phyloP scores from a whole-genome alignment of 169 alveolate genomes.

The Plasmodium fragile region DNA sequence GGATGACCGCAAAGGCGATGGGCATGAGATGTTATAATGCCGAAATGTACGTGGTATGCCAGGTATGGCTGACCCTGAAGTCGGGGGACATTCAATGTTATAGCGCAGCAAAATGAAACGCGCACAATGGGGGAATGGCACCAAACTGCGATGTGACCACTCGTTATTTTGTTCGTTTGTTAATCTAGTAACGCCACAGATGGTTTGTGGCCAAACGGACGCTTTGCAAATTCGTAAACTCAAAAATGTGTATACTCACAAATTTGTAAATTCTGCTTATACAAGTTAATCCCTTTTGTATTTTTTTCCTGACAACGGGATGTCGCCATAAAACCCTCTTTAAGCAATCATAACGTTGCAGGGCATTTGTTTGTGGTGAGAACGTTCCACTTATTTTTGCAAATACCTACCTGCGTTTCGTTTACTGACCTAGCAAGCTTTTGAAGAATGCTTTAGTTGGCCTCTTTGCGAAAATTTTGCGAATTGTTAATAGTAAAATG shows the following conservation, averaged over 20 bases:
- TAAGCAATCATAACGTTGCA: background rate
- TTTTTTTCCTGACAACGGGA: background rate
- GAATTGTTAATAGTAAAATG: background rate
- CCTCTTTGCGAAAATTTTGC: background rate
- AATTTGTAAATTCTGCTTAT: background rate
- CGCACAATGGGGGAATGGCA: background rate
- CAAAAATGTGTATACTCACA: background rate
- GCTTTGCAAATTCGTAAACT: background rate
- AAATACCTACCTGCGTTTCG: background rate
- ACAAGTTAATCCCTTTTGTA: background rate
- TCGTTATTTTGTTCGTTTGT: background rate
- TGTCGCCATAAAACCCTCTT: background rate
- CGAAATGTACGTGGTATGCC: background rate
- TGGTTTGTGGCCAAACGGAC: background rate
- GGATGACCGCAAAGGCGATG: background rate
- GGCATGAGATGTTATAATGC: background rate
- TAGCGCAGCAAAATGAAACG: background rate
- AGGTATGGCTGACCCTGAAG: background rate
- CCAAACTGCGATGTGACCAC: background rate
- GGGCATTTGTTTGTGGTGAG: background rate
- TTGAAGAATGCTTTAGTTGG: background rate
- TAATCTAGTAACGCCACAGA: background rate
- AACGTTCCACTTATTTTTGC: background rate
- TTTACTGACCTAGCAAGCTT: background rate
- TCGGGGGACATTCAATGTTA: background rate